Conservation (phyloP, 768 basidiomycete genomes). For the Leccinum longicurvipes region DNA sequence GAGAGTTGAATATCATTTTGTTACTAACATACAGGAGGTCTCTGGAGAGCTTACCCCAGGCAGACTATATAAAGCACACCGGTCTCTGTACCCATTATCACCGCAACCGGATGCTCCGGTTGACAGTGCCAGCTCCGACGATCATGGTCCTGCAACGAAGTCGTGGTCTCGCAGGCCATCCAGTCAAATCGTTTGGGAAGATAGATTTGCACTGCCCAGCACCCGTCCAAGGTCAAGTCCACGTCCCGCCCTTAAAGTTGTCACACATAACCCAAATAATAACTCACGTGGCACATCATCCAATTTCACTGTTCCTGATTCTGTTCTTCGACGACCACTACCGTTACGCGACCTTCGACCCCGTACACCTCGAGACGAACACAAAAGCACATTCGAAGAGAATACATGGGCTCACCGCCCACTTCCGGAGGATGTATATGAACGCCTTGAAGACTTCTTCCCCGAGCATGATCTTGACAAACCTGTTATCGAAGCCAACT, state of each 20-base stretch:
- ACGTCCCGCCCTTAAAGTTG: slow-evolving; percentile 31
- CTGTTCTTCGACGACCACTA: slow-evolving; percentile 12
- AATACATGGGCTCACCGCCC: slow-evolving; percentile 89
- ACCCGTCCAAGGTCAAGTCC: slow-evolving; percentile 19
- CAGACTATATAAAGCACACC: too few relatives aligned
- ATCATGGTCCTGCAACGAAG: slow-evolving; percentile 30
- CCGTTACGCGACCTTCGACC: slow-evolving; percentile 13
- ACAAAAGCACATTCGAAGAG: slow-evolving; percentile 56
- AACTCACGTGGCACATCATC: slow-evolving; percentile 15
- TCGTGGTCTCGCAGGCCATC: slow-evolving; percentile 32
- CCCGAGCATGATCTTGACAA: slow-evolving; percentile 95
- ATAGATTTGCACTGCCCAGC: slow-evolving; percentile 13
- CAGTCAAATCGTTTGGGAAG: slow-evolving; percentile 26
- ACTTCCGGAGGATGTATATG: slow-evolving; percentile 87
- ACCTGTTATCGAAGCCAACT: slow-evolving; percentile 85
- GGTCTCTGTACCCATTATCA: too few relatives aligned
- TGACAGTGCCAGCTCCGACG: slow-evolving; percentile 26
- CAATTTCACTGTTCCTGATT: slow-evolving; percentile 20
- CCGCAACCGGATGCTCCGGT: slow-evolving; percentile 16
- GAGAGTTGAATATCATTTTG: neutral
- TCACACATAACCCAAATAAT: slow-evolving; percentile 20
- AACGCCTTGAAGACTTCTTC: slow-evolving; percentile 92
- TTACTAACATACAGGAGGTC: neutral
- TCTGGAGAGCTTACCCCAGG: too few relatives aligned
- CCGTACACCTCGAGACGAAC: slow-evolving; percentile 29